Conservation (phyloP, 306 rosid species). For the Citrullus colocynthis region DNA sequence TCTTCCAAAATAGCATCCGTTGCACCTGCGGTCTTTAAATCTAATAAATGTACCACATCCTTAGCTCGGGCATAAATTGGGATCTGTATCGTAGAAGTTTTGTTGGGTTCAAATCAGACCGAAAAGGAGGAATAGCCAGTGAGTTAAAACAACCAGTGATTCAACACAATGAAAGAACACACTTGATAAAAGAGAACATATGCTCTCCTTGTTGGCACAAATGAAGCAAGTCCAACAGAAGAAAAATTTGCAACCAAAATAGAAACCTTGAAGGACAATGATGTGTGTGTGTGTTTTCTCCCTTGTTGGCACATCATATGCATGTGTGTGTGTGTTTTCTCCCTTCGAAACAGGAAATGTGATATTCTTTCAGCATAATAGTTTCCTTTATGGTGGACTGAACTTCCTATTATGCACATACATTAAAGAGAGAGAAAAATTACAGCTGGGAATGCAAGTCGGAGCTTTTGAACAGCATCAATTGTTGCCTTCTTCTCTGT, state of each 20-base stretch:
- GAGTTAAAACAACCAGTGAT: not conserved
- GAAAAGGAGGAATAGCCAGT: no score
- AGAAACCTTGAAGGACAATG: not conserved
- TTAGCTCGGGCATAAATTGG: constrained; percentile 89
- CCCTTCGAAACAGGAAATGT: not conserved
- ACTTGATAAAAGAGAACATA: not conserved
- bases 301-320: no score
- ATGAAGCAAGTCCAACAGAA: not conserved
- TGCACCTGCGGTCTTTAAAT: constrained; percentile 81
- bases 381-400: not conserved
- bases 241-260: not conserved
- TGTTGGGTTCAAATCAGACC: not conserved
- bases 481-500: constrained; percentile 42
- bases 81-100: constrained; percentile 38
- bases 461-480: constrained; percentile 79
- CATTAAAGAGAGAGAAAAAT: constrained; percentile 10
- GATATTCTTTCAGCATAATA: not conserved
- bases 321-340: not conserved
- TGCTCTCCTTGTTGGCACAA: not conserved
- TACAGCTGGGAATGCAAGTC: constrained; percentile 73
- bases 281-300: not conserved
- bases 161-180: not conserved
- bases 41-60: constrained; percentile 80
- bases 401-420: not conserved
- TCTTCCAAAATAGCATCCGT: constrained; percentile 86